Base-by-base conservation (phyloP, 2,329 filamentous ascomycete genomes). In the Diaporthe vexans region DNA sequence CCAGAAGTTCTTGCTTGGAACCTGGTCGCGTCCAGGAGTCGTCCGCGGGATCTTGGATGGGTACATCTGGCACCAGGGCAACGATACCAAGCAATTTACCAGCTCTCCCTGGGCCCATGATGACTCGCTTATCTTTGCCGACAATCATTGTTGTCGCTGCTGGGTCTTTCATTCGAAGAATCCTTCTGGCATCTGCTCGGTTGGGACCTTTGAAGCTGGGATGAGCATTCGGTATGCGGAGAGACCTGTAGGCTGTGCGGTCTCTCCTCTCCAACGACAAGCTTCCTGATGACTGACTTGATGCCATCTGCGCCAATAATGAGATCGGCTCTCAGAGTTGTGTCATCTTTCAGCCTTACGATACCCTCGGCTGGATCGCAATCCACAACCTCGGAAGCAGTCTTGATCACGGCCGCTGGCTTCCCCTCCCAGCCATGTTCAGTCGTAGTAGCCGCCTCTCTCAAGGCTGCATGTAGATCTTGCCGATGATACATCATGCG, bases 11-110 rank as follows among this genome's bases (percentile, higher is more conserved):
- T 8, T 80, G 72, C 1, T 81, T 72, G 13, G 81, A 80, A 3
- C 84, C 85, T 40, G 80, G 77, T 1, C 82, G 81, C 0, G 82
- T 83, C 85, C 84, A 87, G 0, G 82, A 85, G 35, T 83, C 82
- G 9, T 76, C 78, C n/a, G 80, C 76, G 0, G 26, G 26, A 11
- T 51, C 59, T 35, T 65, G 37, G 21, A 43, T 3, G 4, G 26
- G n/a, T 43, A 33, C 59, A 3, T 65, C 59, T 26, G 59, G 59
- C 26, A 65, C 59, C 26, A 65, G 19, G 17, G 59, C 59, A 2
- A 65, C 59, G 19, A 65, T 65, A 1, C 59, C 59, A 11, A 65
- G 59, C 26, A 65, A 43, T 15, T n/a, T 51, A 3, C 59, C 59
- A 11, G 43, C 29, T 24, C 59, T 65, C 10, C 43, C 59, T 1